These are phyloP conservation scores for Podospora comata DNA, from an alignment of 495 filamentous ascomycete species.

Conservation along the genomic window DNA sequence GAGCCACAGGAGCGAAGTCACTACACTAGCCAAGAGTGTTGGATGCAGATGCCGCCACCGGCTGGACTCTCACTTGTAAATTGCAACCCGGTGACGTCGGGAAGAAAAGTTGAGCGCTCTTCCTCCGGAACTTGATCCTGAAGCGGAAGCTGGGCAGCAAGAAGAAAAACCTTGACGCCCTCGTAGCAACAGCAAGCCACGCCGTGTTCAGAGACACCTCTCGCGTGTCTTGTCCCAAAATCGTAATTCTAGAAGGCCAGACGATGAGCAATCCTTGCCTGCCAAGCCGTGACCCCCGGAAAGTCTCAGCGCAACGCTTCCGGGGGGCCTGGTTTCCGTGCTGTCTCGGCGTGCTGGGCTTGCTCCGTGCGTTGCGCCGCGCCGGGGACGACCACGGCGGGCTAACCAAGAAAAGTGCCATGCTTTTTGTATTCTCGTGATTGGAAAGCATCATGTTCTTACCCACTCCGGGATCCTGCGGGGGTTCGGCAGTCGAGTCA, in stretches of 20 bases:
- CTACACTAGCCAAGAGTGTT: background rate
- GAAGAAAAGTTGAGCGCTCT: slow-evolving; percentile 3
- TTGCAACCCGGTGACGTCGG: slow-evolving; percentile 3
- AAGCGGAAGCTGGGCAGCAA: slow-evolving; percentile 20
- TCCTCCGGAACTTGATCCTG: slow-evolving; percentile 20
- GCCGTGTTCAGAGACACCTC: background rate
- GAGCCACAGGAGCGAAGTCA: too few species aligned
- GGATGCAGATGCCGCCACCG: background rate
- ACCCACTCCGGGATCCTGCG: slow-evolving; percentile 19
- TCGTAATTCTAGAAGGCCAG: slow-evolving; percentile 13
- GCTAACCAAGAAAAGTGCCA: slow-evolving; percentile 5
- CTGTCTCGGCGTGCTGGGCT: slow-evolving; percentile 6
- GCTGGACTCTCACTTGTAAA: background rate
- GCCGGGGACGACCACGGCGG: background rate
- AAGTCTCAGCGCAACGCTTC: slow-evolving; percentile 9
- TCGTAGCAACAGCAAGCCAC: slow-evolving; percentile 6
- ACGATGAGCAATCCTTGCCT: slow-evolving; percentile 4
- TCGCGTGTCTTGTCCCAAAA: slow-evolving; percentile 6
- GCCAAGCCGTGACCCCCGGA: slow-evolving; percentile 9
- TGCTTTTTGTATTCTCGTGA: background rate
- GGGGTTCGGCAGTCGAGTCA: slow-evolving; percentile 22
- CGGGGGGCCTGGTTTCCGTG: background rate
- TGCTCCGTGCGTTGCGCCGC: slow-evolving; percentile 7
- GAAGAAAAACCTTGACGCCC: background rate
- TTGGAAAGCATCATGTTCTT: background rate